These are phyloP conservation scores for Stentor coeruleus DNA, from an alignment of 73 alveolate genomes.

Conservation along the genomic window DNA sequence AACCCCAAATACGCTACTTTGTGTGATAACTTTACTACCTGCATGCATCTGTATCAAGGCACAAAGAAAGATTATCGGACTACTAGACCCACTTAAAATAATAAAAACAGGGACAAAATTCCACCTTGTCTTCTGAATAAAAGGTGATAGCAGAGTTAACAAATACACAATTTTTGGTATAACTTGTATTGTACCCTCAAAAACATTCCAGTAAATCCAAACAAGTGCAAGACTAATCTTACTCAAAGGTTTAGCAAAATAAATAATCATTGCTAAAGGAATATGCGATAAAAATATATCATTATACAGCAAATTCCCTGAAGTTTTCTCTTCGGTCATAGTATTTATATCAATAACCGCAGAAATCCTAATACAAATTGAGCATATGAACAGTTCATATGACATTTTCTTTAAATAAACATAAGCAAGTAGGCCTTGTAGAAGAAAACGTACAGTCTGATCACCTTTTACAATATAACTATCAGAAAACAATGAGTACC, in stretches of 20 bases:
- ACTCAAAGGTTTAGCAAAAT: too few species aligned
- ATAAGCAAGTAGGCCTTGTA: neutral
- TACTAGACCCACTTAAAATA: neutral
- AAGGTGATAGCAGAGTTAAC: neutral
- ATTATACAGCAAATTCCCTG: too few species aligned
- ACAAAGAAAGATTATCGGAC: neutral
- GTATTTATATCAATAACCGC: neutral
- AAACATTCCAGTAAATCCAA: neutral
- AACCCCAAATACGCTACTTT: neutral
- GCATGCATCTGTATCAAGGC: neutral
- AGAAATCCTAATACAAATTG: neutral
- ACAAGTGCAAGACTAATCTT: too few species aligned
- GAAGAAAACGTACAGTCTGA: slow-evolving; percentile 15
- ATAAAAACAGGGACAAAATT: neutral
- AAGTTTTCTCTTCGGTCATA: neutral
- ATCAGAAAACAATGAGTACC: slow-evolving; percentile 17
- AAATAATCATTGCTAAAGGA: too few species aligned
- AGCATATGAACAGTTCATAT: neutral
- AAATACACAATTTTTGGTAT: neutral
- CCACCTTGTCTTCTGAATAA: neutral
- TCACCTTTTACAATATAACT: slow-evolving; percentile 26
- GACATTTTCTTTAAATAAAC: neutral
- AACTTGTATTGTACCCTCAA: neutral
- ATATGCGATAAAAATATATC: too few species aligned
- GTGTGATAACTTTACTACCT: neutral